Base-by-base conservation (phyloP, 345 rosid species). In the Rhizophora mangle region DNA sequence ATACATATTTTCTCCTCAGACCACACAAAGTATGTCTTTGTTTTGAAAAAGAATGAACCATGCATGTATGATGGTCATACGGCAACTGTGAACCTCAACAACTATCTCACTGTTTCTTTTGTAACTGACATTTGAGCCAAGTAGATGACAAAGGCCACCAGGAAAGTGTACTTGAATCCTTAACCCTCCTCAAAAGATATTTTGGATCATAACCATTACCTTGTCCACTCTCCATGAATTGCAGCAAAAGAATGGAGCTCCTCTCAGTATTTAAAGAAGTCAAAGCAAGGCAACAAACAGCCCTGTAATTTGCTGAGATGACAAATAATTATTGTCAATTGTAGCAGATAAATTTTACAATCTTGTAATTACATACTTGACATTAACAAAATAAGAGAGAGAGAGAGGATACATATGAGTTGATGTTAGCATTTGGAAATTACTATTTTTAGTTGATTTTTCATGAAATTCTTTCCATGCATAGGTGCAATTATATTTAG, bases 231-330 rank as follows among this genome's bases (percentile, higher is more conserved):
- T 85, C 78, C 80, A 86, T 78, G 75, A 88, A 91, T 69, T 80
- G 81, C 76, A 84, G 79, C 62, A 93, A 81, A 77, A 91, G 83
- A 72, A 89, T 89, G 30, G 96, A 82, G 75, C 80, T 79, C 85
- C 98, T 91, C 78, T 88, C 87, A 2, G 76, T 79, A 77, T 93
- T 93, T 78, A 93, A 71, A 8, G 98, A 86, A 67, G 78, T 87
- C 83, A 93, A 73, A 19, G 87, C 89, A 80, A 93, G 96, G 68
- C 97, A 93, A 56, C 84, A 76, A 59, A 93, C 98, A 75, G 98
- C 98, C 85, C 78, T 91, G 79, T 88, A 91, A 81, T 93, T 93
- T 80, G 98, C 98, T 91, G 81, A 64, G 27, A 34, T 66, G 19
- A 60, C 36, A 24, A 15, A 63, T 58, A 68, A 39, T 3, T 6